phyloP scores from a whole-genome alignment of 495 filamentous ascomycete species.

The Trichoderma erinaceum region DNA sequence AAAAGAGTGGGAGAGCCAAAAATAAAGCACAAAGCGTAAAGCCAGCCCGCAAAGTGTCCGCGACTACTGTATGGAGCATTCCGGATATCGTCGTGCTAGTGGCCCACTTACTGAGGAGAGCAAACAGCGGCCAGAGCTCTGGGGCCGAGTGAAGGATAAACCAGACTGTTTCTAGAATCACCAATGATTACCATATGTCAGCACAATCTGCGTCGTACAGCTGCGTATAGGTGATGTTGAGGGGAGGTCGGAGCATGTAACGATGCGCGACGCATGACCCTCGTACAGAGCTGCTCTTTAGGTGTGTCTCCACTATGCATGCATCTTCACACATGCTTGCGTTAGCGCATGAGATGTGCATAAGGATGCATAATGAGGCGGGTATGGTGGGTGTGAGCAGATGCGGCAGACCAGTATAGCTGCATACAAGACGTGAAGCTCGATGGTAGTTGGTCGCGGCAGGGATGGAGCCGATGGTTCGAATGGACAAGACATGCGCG shows the following conservation, averaged over 20 bases:
- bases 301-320: constrained; percentile 5
- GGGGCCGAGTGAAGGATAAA: background rate
- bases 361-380: constrained; percentile 3
- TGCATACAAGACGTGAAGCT: background rate
- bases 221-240: background rate
- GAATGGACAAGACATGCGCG: background rate
- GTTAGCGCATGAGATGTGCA: constrained; percentile 12
- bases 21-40: background rate
- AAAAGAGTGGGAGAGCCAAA: background rate
- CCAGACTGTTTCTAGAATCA: background rate
- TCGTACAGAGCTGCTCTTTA: constrained; percentile 2
- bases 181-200: background rate
- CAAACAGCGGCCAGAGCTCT: background rate
- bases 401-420: background rate
- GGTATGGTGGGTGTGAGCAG: constrained; percentile 7
- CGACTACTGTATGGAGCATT: background rate
- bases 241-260: background rate
- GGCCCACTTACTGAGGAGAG: background rate
- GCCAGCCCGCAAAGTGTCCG: constrained; percentile 8
- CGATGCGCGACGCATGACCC: constrained; percentile 9
- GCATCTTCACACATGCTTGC: constrained; percentile 12
- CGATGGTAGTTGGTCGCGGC: background rate
- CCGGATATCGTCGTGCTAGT: background rate
- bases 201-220: background rate
- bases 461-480: background rate